Evolutionary conservation across 2,329 filamentous ascomycete species (phyloP), one percentile per base, ranked within the genome.

Genomic region (Cladophialophora yegresii): DNA sequence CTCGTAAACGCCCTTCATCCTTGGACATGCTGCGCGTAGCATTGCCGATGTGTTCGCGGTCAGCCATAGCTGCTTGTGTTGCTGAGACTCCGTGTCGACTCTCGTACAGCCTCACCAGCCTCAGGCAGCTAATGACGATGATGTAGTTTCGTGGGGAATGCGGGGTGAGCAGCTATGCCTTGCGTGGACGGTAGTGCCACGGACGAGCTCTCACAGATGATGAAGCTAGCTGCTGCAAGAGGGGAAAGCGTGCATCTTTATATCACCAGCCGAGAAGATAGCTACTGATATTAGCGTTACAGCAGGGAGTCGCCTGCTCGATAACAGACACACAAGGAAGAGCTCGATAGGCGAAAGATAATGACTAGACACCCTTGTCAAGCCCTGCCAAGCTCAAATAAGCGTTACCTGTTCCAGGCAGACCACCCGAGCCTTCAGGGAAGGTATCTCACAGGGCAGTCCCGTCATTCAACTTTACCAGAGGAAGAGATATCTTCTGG

Each of bases 1-100:
- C 79, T 3, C 82, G 83, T 58, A 86, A 74, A 16, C 79, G 80
- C 61, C 79, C 76, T 71, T 84, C 83, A 72, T 85, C 84, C 50
- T 63, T 67, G 53, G 69, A 69, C 68, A 68, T 64, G 47, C 55
- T 63, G 36, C 67, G 69, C 12, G 56, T 47, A 13, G 64, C 66
- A 50, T 54, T 58, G 49, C 61, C 63, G 9, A 32, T 32, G 36
- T 61, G 45, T 26, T 68, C 66, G 33, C 61, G 54, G 59, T 68
- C 66, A 36, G 53, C 61, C 66, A 68, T 68, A 9, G 51, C 51
- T 54, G 51, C 23, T 13, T 54, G 65, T 26, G 47, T 20, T 20
- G 22, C 9, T 54, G 45, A 49, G 23, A 47, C 12, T 51, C 23
- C n/a, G 10, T 26, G 20, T 56, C 20, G 22, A 43, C 10, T 26